phyloP scores from a whole-genome alignment of 305 asterid genomes.

The Fraxinus latifolia region DNA sequence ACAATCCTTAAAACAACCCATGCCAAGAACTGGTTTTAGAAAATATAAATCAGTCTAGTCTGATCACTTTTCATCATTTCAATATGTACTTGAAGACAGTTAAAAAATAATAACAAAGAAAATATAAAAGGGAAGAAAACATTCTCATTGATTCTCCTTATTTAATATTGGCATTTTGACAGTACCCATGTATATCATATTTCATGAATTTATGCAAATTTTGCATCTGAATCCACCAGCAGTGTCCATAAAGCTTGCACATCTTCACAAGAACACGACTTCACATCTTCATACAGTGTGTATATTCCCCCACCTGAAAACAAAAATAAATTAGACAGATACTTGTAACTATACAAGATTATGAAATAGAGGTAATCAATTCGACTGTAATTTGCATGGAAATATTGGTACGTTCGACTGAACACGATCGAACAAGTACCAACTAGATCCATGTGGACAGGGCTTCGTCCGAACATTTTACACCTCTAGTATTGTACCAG shows the following conservation, averaged over 20 bases:
- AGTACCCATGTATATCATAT: not conserved
- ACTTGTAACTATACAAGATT: not conserved
- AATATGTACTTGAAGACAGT: not conserved
- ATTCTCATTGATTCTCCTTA: not conserved
- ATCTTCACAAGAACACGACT: slow-evolving; percentile 66
- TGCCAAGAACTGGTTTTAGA: not conserved
- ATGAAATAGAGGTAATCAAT: not conserved
- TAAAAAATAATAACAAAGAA: not conserved
- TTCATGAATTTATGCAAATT: not conserved
- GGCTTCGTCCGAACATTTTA: not conserved
- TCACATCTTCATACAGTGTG: slow-evolving; percentile 54
- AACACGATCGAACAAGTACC: not conserved
- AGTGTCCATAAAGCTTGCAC: slow-evolving; percentile 64
- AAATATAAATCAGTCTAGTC: not conserved
- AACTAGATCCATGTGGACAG: not conserved
- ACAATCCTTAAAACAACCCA: too few relatives aligned
- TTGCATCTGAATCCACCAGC: slow-evolving; percentile 46
- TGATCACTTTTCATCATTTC: not conserved
- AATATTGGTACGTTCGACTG: not conserved
- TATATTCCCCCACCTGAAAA: slow-evolving; percentile 47
- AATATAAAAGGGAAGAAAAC: not conserved
- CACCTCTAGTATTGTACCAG: not conserved
- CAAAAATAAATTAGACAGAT: not conserved
- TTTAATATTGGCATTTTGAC: not conserved
- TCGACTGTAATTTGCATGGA: not conserved